Evolutionary conservation across 805 yeast species (phyloP).

Genomic region (Candida orba): DNA sequence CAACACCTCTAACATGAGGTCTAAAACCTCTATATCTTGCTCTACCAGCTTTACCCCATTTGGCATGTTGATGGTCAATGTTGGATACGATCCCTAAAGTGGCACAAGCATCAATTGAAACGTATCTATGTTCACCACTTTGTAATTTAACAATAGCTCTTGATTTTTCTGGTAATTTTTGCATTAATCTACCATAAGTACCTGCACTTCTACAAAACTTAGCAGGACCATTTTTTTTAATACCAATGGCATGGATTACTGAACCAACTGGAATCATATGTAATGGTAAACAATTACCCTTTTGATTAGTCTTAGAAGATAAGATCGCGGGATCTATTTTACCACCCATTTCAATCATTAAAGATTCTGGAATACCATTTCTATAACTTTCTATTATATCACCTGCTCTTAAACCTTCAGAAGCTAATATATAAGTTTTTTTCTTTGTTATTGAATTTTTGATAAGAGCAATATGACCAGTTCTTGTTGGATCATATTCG

Average conservation of each 20-base stretch:
- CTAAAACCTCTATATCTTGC: slow-evolving; percentile 86
- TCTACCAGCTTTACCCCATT: slow-evolving; percentile 96
- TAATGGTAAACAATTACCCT: slow-evolving; percentile 92
- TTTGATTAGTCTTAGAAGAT: slow-evolving; percentile 77
- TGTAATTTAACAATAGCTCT: slow-evolving; percentile 76
- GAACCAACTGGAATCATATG: slow-evolving; percentile 93
- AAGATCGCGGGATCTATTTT: slow-evolving; percentile 86
- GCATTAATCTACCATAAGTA: slow-evolving; percentile 79
- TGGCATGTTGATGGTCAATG: slow-evolving; percentile 81
- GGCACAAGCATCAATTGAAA: slow-evolving; percentile 81
- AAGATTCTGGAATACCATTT: slow-evolving; percentile 72
- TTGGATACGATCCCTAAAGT: slow-evolving; percentile 91
- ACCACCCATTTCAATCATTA: slow-evolving; percentile 83
- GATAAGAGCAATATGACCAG: slow-evolving; percentile 85
- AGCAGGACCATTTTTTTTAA: slow-evolving; percentile 69
- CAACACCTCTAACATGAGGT: slow-evolving; percentile 96
- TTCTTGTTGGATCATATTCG: slow-evolving; percentile 93
- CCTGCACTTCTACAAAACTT: slow-evolving; percentile 94
- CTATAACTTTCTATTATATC: slow-evolving; percentile 87
- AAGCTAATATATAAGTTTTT: slow-evolving; percentile 77
- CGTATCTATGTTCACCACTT: slow-evolving; percentile 91
- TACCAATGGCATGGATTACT: slow-evolving; percentile 80
- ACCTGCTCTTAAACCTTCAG: slow-evolving; percentile 89
- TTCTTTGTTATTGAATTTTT: slow-evolving; percentile 55
- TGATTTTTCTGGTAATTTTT: slow-evolving; percentile 63